These are phyloP conservation scores for Endoconidiophora polonica DNA, from an alignment of 2,329 filamentous ascomycete genomes.

Conservation along the genomic window DNA sequence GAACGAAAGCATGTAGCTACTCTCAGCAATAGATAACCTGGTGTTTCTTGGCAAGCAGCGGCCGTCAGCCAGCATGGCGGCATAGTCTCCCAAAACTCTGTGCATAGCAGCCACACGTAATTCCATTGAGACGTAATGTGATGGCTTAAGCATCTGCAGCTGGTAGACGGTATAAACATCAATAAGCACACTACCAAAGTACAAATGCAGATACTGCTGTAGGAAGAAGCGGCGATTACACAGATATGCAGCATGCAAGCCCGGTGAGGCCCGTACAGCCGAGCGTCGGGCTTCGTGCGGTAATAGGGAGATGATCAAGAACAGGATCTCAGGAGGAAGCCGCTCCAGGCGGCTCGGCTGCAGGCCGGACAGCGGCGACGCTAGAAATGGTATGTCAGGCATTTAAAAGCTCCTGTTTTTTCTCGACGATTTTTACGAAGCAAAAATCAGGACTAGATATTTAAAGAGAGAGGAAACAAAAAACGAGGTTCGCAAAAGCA, in stretches of 20 bases:
- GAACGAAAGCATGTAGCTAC: constrained; percentile 7
- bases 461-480: too few relatives aligned
- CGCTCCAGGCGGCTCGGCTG: background rate
- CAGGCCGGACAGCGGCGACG: too few relatives aligned
- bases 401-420: too few relatives aligned
- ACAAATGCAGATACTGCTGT: constrained; percentile 3
- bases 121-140: background rate
- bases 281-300: background rate
- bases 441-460: too few relatives aligned
- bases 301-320: background rate
- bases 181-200: constrained; percentile 8
- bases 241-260: constrained; percentile 5
- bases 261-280: constrained; percentile 7
- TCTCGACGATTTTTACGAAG: too few relatives aligned
- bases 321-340: constrained; percentile 11
- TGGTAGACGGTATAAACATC: constrained; percentile 9
- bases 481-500: too few relatives aligned
- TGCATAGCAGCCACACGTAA: constrained; percentile 2
- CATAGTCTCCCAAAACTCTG: background rate
- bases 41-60: background rate
- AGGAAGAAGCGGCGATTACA: constrained; percentile 7
- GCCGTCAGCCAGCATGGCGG: background rate
- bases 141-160: constrained; percentile 9
- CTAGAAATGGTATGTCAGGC: too few relatives aligned
- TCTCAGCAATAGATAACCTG: constrained; percentile 4